Evolutionary conservation across 2,329 filamentous ascomycete genomes (phyloP), one percentile per base, ranked within the genome.

Genomic region (Pseudocercospora crystallina): DNA sequence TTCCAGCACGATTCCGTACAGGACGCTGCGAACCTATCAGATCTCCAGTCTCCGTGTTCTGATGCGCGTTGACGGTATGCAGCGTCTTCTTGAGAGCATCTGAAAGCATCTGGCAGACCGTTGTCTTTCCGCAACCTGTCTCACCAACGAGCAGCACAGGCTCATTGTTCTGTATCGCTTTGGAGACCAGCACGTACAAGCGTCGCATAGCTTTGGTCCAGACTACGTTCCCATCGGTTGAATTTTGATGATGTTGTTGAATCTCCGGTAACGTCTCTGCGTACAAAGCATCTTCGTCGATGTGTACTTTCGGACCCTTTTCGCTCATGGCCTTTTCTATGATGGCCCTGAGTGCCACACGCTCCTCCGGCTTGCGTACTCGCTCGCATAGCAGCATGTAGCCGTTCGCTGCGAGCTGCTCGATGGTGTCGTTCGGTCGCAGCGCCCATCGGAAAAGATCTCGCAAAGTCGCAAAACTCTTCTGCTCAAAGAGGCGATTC

Each of bases 41-140:
- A 69, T 99, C 94, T 12, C 94, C 92, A 0, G 95, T 97, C 69
- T 99, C 95, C 0, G 94, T 91, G 59, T 99, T 99, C 61, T 97
- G 92, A 70, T 99, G 95, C 2, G 95, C 94, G 66, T 99, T 99
- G 64, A 99, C 86, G 61, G 92, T 94, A 60, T 91, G 85, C 34
- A 99, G 75, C 56, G 88, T 77, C 62, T 86, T 90, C 12, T 78
- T 76, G 56, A 89, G 80, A 3, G 89, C 86, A 64, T 95, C 87
- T 2, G 94, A 90, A 46, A 97, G 80, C 66, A 96, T 80, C 68
- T 99, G 94, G 60, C 90, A 95, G 5, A 99, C 88, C 2, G 92
- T 96, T 0, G 94, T 99, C 74, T 99, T 99, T 54, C 95, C 94
- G 65, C 92, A 97, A 5, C 94, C 94, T 13, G 94, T 99, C 68